Base-by-base conservation (phyloP, 139 green algal species). In the Dunaliella sp. region DNA sequence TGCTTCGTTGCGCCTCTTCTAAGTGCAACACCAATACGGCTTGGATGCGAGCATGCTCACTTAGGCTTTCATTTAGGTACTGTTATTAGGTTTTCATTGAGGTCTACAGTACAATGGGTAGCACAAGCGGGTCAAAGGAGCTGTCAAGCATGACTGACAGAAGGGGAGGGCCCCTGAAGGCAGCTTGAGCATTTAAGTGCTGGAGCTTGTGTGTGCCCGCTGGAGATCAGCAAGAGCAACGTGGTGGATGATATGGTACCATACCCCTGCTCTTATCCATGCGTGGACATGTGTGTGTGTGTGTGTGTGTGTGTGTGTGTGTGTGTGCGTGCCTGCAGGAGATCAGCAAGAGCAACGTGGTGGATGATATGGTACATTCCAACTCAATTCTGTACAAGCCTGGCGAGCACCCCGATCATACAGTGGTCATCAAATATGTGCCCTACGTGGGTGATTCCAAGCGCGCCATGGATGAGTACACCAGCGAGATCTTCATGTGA, bases 381-480 rank as follows among this genome's bases (percentile, higher is more conserved):
- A 99, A 99, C 94, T 76, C 72, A 34, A 94, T 99, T 33, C 92
- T 99, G 25, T 99, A 99, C 88, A 90, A 88, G 36, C 87, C 93
- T 57, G 98, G 98, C 1, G 98, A 99, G 94, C 95, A 99, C 90
- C 98, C 98, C 2, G 97, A 99, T 91, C 98, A 99, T 84, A 87
- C 95, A 26, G 97, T 99, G 2, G 98, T 99, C n/a, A 99, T 99
- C 93, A 99, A 99, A 92, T 98, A 99, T 86, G 94, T 99, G 87
- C 98, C 98, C 0, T 98, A 98, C 74, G 97, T 99, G 58, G 97
- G 86, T 1, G 98, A 99, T 95, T 96, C 89, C 86, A 99, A 99
- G 94, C 93, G 97, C 24, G 98, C 98, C 34, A 98, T 99, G 97
- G 98, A 99, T 83, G 98, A 99, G 92, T 99, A 99, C 94, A 98